Base-by-base conservation (phyloP, 2,329 filamentous ascomycete species). In the Pyrenophora seminiperda region DNA sequence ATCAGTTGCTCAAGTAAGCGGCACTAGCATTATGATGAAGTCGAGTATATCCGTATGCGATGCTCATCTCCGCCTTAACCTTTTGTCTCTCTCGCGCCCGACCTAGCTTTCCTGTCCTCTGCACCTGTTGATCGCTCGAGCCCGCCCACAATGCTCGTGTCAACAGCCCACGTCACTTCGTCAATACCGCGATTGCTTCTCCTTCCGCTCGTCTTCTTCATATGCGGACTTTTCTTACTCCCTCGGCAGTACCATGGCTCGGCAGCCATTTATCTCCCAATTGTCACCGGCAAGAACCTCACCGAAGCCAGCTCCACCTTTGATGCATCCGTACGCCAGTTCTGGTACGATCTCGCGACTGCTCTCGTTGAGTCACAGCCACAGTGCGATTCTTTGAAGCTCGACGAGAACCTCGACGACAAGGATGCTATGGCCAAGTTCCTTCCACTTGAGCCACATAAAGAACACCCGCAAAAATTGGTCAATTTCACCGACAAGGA, bases 401-500 rank as follows among this genome's bases (percentile, higher is more conserved):
- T 65, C 10, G 15, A 50, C 13, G 43, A 50, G n/a, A n/a, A n/a
- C n/a, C n/a, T n/a, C n/a, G 53, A 51, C 14, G 53, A n/a, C 7
- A 34, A 46, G 11, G 45, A 30, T 13, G 22, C 27, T 6, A 32
- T 54, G 37, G 46, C 47, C 6, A 34, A 49, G 3, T 64, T 53
- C 7, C 18, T 53, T n/a, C 58, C 60, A 11, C 44, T 60, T 4
- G 17, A 54, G n/a, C 45, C 42, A 13, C 29, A 49, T 11, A 56
- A 47, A 20, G 45, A 45, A 7, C 50, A 50, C 19, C 45, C 50
- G n/a, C 38, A 58, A 27, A 36, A 50, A 20, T 40, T 63, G n/a
- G 31, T 54, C 4, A 42, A 54, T 22, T 62, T 65, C 33, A 60
- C 54, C 6, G 47, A 60, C 14, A 38, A 55, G 4, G 56, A 62